Evolutionary conservation across 2,329 filamentous ascomycete species (phyloP), one percentile per base, ranked within the genome.

Genomic region (Plectosphaerella cucumerina): DNA sequence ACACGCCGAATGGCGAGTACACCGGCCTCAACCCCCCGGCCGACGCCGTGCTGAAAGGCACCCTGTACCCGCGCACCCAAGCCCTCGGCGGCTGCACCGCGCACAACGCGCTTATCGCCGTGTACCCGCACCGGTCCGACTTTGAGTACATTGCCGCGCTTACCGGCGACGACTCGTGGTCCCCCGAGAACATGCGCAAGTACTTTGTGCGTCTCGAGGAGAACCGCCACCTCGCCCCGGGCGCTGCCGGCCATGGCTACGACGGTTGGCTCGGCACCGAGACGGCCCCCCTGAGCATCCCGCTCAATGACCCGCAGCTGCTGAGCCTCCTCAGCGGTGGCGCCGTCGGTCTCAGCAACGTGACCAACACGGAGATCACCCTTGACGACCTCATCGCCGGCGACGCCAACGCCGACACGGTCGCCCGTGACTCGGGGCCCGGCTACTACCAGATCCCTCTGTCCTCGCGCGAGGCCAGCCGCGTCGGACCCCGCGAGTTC

Each of bases 371-470:
- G 3, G 35, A 64, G 48, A 62, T 62, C 56, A 64, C 64, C 51
- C 34, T 70, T 18, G 51, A 62, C 35, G 62, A 64, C 39, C 68
- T 82, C 18, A 68, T 64, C 4, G 66, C 71, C 22, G 71, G 71
- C 17, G 78, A 85, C 53, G 70, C 75, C 56, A 84, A 84, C 62
- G 70, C 72, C 43, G 70, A 76, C 55, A 61, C 63, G 21, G 53
- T 64, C 0, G 44, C 47, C 0, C 73, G 79, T 21, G 81, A 85
- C 59, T 63, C 63, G 18, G 59, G 64, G 3, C 68, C 73, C 23
- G 75, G 72, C 1, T 67, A 79, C 34, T 85, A 77, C 61, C 81
- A 86, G 57, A 75, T 87, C 5, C 82, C 84, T 3, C 62, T 85
- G 23, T 71, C 74, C 1, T 76, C 78, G 54, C 67, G 73, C n/a